Percentiles rank a stretch among this genome's conserved stretches.
Conservation (phyloP, 148 eudicot genomes). For the Chenopodium quinoa region DNA sequence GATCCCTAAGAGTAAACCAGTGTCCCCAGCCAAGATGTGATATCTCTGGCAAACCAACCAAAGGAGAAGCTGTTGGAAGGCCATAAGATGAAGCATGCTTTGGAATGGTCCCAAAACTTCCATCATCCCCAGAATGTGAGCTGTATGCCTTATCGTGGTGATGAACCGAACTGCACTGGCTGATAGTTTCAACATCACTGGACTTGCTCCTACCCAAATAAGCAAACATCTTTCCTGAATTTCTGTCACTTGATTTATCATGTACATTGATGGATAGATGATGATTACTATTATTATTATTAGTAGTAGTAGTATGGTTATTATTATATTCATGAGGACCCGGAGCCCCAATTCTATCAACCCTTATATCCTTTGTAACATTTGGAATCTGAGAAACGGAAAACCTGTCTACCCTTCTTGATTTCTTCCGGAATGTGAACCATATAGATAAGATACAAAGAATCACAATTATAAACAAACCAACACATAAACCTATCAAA, state of each 20-base stretch:
- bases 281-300: constrained; percentile 23
- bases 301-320: constrained; percentile 22
- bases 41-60: constrained; percentile 78
- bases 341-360: constrained; percentile 58
- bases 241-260: constrained; percentile 60
- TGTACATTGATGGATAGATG: constrained; percentile 35
- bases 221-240: constrained; percentile 65
- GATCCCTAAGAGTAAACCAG: constrained; percentile 93
- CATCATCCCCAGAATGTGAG: constrained; percentile 83
- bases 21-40: constrained; percentile 97
- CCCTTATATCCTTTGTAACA: constrained; percentile 73
- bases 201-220: constrained; percentile 77
- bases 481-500: constrained; percentile 57
- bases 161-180: constrained; percentile 78
- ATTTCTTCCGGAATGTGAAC: constrained; percentile 53
- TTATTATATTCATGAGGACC: constrained; percentile 30
- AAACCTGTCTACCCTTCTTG: constrained; percentile 42
- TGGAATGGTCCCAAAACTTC: constrained; percentile 56
- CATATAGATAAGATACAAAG: constrained; percentile 59
- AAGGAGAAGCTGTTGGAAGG: constrained; percentile 64
- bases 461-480: constrained; percentile 59
- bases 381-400: constrained; percentile 61
- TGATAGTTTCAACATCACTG: constrained; percentile 68
- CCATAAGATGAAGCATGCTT: constrained; percentile 59
- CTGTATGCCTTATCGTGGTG: constrained; percentile 66